Percentiles rank a stretch among this genome's conserved stretches.
phyloP scores from a whole-genome alignment of 2,329 filamentous ascomycete species.

The Penicillium sp. region DNA sequence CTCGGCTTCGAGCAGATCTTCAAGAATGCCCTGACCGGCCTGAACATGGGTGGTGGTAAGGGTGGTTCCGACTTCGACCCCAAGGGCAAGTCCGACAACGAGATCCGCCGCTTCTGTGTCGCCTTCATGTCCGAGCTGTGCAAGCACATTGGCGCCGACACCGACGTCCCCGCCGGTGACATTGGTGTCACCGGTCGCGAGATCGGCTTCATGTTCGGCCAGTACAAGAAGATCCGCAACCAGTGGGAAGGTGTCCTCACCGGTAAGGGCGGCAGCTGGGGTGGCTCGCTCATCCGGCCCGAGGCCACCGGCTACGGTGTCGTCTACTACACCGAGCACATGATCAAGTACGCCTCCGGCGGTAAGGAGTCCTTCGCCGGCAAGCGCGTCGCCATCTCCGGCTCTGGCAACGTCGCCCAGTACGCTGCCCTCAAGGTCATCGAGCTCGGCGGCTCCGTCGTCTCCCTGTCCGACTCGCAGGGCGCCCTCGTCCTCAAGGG shows the following conservation, averaged over 20 bases:
- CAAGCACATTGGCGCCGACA: constrained; percentile 95
- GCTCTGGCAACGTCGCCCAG: constrained; percentile 96
- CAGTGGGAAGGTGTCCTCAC: constrained; percentile 95
- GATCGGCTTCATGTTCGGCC: constrained; percentile 92
- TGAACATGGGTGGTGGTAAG: constrained; percentile 96
- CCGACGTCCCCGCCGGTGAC: constrained; percentile 94
- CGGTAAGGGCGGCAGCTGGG: constrained; percentile 91
- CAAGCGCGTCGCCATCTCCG: constrained; percentile 94
- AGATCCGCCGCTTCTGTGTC: constrained; percentile 96
- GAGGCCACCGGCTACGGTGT: constrained; percentile 97
- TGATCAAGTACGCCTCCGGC: constrained; percentile 80
- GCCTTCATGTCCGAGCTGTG: constrained; percentile 94
- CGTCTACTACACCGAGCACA: constrained; percentile 94
- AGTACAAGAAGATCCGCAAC: constrained; percentile 86
- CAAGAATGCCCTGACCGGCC: constrained; percentile 97
- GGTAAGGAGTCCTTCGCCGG: constrained; percentile 82
- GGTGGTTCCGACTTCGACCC: constrained; percentile 98
- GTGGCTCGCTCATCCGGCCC: constrained; percentile 88
- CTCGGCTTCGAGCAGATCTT: constrained; percentile 99
- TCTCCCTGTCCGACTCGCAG: constrained; percentile 92
- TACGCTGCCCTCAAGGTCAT: constrained; percentile 96
- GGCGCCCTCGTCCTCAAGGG: constrained; percentile 76
- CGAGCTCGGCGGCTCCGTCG: constrained; percentile 88
- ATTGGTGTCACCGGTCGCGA: constrained; percentile 92
- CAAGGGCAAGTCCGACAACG: constrained; percentile 95